Base-by-base conservation (phyloP, 1,139 yeast species). In the Diutina pseudorugosa region DNA sequence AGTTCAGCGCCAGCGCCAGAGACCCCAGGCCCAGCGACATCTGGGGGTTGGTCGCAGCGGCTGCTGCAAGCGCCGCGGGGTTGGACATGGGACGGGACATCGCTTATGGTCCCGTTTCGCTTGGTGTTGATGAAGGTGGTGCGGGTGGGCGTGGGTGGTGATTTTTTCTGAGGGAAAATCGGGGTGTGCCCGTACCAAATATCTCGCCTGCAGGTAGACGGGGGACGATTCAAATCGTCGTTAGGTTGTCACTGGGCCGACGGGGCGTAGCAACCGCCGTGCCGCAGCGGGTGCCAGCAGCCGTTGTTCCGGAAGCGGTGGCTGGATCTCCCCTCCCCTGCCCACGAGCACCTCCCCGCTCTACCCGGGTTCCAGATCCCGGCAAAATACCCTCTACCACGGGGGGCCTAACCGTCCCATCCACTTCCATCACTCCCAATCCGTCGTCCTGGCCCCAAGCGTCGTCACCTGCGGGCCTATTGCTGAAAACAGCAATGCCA, bases 1-100 rank as follows among this genome's bases (percentile, higher is more conserved):
- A 27, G 49, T 45, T 45, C 49, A 45, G 49, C 49, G 40, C 40
- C 47, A 25, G 47, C 47, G 47, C 47, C 47, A 43, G 47, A 14
- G 30, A 18, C 23, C 45, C 47, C 25, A 19, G 47, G 45, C 45
- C 45, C 40, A 18, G 40, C 18, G 40, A 9, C 40, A 27, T 25
- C 23, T 23, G 49, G 19, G 49, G 49, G 49, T 45, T 45, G n/a
- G 49, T 45, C n/a, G 49, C 49, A 11, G 49, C 49, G 16, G 49
- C 49, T 19, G 49, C 49, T 11, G 49, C 49, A 16, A 45, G 40
- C n/a, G 49, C 49, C 20, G 49, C 49, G 18, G 49, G 49, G 40
- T 45, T 45, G 19, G 40, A 27, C 49, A 45, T 45, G 49, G 49
- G 49, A 27, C 49, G 36, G 23, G 49, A 45, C 49, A 45, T 45